These are phyloP conservation scores for Musa schizocarpa DNA, from an alignment of 176 grass and related monocot species.

Conservation along the genomic window DNA sequence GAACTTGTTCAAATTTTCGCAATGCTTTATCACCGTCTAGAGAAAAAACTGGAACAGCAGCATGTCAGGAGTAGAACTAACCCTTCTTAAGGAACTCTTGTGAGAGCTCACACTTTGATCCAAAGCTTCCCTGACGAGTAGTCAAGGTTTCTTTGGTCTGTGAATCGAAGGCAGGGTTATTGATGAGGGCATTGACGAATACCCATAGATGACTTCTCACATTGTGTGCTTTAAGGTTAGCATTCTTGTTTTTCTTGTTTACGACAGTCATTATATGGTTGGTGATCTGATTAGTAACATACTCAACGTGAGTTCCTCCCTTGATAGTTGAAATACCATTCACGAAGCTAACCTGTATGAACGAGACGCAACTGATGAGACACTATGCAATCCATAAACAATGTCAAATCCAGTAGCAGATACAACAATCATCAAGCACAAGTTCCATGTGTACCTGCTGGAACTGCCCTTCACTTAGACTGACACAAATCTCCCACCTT, in stretches of 20 bases:
- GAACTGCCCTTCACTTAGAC: constrained; percentile 82
- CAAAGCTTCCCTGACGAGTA: constrained; percentile 75
- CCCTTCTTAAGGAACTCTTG: constrained; percentile 55
- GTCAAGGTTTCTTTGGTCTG: constrained; percentile 96
- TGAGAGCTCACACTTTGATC: constrained; percentile 67
- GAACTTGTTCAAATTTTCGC: neutral
- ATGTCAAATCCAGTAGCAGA: neutral
- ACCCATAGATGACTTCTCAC: constrained; percentile 82
- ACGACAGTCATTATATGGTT: constrained; percentile 49
- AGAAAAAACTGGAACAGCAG: neutral
- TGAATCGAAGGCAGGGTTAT: constrained; percentile 95
- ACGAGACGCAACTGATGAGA: neutral
- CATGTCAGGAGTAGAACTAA: neutral
- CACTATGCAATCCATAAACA: neutral
- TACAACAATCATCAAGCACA: neutral
- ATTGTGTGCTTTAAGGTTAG: constrained; percentile 65
- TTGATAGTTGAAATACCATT: constrained; percentile 81
- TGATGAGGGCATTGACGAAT: constrained; percentile 80
- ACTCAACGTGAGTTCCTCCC: constrained; percentile 85
- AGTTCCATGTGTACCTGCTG: constrained; percentile 44
- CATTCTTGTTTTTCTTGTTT: constrained; percentile 90
- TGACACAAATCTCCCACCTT: constrained; percentile 78
- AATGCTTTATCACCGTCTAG: neutral
- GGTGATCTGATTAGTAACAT: constrained; percentile 68
- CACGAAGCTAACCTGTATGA: constrained; percentile 75